phyloP scores from a whole-genome alignment of 139 green algal species.

The Coccomyxa sp. region DNA sequence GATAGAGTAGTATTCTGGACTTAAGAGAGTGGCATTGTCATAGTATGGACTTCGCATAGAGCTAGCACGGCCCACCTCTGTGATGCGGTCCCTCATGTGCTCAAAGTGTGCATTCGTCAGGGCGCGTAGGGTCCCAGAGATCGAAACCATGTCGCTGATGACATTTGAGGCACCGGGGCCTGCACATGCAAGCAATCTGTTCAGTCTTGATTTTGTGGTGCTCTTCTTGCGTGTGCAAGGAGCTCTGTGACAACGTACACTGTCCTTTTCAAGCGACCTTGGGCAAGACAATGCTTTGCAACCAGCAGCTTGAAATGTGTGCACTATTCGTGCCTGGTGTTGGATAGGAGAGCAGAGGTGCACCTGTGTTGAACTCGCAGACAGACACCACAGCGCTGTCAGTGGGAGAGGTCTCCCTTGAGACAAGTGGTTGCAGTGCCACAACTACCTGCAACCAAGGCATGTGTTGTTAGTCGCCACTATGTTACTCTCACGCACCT shows the following conservation, averaged over 20 bases:
- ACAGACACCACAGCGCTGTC: conserved; percentile 34
- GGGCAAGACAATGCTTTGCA: neutral
- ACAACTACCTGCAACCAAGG: too few relatives aligned
- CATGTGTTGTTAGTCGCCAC: too few relatives aligned
- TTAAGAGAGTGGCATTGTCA: neutral
- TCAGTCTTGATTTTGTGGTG: too few relatives aligned
- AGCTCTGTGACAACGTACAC: neutral
- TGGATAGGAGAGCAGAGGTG: neutral
- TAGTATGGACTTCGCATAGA: too few relatives aligned
- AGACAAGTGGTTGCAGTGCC: conserved; percentile 36
- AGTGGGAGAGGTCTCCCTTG: conserved; percentile 30
- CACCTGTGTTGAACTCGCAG: conserved; percentile 48
- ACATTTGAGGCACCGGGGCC: conserved; percentile 22
- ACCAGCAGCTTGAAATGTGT: neutral
- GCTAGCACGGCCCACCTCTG: too few relatives aligned
- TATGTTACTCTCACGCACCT: too few relatives aligned
- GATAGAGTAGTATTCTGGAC: neutral
- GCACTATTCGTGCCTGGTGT: neutral
- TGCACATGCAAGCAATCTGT: too few relatives aligned
- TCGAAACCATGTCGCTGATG: conserved; percentile 17
- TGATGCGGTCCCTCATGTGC: neutral
- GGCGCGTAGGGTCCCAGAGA: conserved; percentile 27
- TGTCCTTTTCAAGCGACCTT: neutral
- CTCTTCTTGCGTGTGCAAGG: too few relatives aligned
- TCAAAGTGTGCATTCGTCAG: conserved; percentile 11